Evolutionary conservation across 257 asterid species (phyloP).

Genomic region (Scutellaria baicalensis): DNA sequence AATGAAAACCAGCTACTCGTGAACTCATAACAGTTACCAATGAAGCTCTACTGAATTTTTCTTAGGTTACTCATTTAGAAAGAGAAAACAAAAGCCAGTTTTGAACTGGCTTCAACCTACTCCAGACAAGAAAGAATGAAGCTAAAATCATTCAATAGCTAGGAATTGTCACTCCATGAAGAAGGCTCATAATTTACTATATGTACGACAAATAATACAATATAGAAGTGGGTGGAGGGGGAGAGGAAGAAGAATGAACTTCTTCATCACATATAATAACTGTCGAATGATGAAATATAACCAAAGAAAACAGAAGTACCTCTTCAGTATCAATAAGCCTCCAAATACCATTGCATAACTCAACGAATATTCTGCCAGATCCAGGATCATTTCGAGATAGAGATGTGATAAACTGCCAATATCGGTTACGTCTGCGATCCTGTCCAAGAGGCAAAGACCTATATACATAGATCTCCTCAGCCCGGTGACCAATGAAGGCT

Average conservation of each 20-base stretch:
- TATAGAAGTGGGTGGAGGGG: neutral
- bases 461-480: conserved; percentile 71
- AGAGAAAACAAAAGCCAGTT: neutral
- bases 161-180: neutral
- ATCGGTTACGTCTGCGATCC: conserved; percentile 80
- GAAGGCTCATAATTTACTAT: neutral
- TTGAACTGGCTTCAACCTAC: too few species aligned
- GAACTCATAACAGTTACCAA: neutral
- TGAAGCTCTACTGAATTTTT: neutral
- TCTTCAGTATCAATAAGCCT: conserved; percentile 72
- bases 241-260: neutral
- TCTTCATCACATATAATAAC: neutral
- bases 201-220: neutral
- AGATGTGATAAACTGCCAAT: conserved; percentile 77
- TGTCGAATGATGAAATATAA: neutral
- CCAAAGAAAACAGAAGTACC: conserved; percentile 30
- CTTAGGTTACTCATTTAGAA: neutral
- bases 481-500: conserved; percentile 59
- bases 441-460: conserved; percentile 89
- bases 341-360: conserved; percentile 58
- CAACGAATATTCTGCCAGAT: conserved; percentile 72
- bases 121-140: neutral
- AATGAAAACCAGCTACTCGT: neutral
- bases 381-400: conserved; percentile 76
- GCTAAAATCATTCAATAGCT: neutral